Evolutionary conservation across 306 rosid genomes (phyloP), one percentile per base, ranked within the genome.

Genomic region (Malus sieversii): DNA sequence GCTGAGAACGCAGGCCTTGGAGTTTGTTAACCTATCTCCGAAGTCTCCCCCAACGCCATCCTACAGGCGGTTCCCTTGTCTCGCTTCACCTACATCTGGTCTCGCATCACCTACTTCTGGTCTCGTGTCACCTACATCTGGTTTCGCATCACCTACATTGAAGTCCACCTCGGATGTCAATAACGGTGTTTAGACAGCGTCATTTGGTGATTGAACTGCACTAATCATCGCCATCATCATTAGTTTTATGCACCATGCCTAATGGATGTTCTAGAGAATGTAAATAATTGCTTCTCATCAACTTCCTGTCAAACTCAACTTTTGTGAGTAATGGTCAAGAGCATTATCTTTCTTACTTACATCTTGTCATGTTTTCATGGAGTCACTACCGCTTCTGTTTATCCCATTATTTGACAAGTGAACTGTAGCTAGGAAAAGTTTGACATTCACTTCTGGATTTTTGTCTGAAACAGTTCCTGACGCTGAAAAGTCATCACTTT

Each of bases 1-100:
- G 82, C 84, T 95, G 73, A 89, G 97, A 72, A 74, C 33, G 5
- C 97, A 95, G 80, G 99, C 99, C 25, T 80, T 95, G 75, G 99
- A 92, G 77, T 89, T 92, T 77, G 85, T 90, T 40, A 81, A 82
- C 83, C 92, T 95, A 57, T 89, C 97, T 82, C 96, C 99, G 48
- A 84, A 62, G 53, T 6, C 59, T 68, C 85, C 87, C 29, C 87
- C 88, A 3, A 84, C 93, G 18, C 96, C 96, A 55, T 46, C 87
- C 13, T 78, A 33, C 79, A 44, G 73, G 77, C 75, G 22, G 30
- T 23, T 70, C 12, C 59, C 77, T 8, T 88, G 78, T 72, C 88
- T 86, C 55, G 66, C 75, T 25, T 83, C 84, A 3, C 93, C 92
- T 4, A 22, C 66, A 11, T 33, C 19, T 15, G 16, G 16, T 48